Percentiles rank a stretch among this genome's conserved stretches.
These are phyloP conservation scores for Syzygium jambos DNA, from an alignment of 345 rosid species.

Conservation along the genomic window DNA sequence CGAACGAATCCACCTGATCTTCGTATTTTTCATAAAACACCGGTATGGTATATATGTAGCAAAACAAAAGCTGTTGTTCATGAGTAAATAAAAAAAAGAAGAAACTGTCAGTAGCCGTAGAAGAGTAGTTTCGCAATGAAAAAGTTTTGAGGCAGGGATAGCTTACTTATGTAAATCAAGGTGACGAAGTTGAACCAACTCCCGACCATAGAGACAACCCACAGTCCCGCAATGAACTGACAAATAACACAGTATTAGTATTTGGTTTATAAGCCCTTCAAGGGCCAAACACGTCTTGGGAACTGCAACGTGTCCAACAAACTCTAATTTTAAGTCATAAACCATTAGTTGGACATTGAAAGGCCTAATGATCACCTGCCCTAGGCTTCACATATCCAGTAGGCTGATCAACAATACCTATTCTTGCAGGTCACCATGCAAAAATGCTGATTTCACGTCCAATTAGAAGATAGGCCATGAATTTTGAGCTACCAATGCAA, in stretches of 20 bases:
- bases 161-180: constrained; percentile 60
- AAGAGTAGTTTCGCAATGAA: neutral
- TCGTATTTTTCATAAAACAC: constrained; percentile 78
- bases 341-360: neutral
- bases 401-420: too few relatives aligned
- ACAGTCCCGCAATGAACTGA: constrained; percentile 70
- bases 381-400: too few relatives aligned
- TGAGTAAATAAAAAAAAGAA: neutral
- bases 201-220: constrained; percentile 67
- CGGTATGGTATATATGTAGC: constrained; percentile 60
- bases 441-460: too few relatives aligned
- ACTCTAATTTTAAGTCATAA: neutral
- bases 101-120: neutral
- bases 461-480: too few relatives aligned
- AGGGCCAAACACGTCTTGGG: neutral
- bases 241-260: neutral
- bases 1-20: constrained; percentile 68
- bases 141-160: neutral
- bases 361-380: neutral
- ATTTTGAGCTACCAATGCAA: too few relatives aligned
- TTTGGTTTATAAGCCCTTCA: neutral
- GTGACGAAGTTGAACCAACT: constrained; percentile 74
- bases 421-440: too few relatives aligned
- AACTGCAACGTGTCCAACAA: neutral
- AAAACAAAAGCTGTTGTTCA: constrained; percentile 47